Evolutionary conservation across 2,329 filamentous ascomycete genomes (phyloP).

Genomic region (Xylariaceae sp.): DNA sequence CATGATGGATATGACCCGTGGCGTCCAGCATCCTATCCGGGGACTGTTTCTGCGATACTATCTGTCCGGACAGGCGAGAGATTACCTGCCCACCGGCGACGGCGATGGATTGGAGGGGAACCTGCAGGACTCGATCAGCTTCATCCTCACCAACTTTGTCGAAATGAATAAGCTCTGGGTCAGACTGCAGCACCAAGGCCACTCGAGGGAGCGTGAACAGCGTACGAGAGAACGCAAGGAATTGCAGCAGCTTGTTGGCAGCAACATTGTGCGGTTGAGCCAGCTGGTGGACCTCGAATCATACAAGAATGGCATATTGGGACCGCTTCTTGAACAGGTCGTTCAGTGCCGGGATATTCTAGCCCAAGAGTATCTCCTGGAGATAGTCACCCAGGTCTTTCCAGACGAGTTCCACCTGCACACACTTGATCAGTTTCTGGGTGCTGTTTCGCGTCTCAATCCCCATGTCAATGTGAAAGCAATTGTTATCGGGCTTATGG

Average conservation of each 20-base stretch:
- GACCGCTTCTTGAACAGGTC: slow-evolving; percentile 88
- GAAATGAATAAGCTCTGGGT: slow-evolving; percentile 99
- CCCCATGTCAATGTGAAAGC: slow-evolving; percentile 97
- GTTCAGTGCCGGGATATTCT: slow-evolving; percentile 96
- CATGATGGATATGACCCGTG: slow-evolving; percentile 99
- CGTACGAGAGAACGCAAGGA: slow-evolving; percentile 92
- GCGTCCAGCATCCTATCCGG: slow-evolving; percentile 93
- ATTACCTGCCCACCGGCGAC: slow-evolving; percentile 74
- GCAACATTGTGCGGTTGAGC: slow-evolving; percentile 90
- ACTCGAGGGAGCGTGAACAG: slow-evolving; percentile 89
- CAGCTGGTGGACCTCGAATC: slow-evolving; percentile 92
- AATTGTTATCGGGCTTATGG: slow-evolving; percentile 97
- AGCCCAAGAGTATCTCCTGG: slow-evolving; percentile 92
- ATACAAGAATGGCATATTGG: slow-evolving; percentile 86
- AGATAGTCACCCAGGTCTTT: slow-evolving; percentile 98
- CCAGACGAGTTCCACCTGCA: slow-evolving; percentile 97
- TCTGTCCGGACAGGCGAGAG: slow-evolving; percentile 87
- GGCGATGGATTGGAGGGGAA: slow-evolving; percentile 93
- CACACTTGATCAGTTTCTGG: slow-evolving; percentile 90
- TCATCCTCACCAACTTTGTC: slow-evolving; percentile 96
- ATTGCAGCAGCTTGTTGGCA: slow-evolving; percentile 89
- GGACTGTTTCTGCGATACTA: slow-evolving; percentile 96
- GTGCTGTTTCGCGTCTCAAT: slow-evolving; percentile 85
- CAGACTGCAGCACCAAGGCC: slow-evolving; percentile 91
- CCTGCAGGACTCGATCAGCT: slow-evolving; percentile 94